Percentiles rank a stretch among this genome's conserved stretches.
phyloP scores from a whole-genome alignment of 1,284 basidiomycete genomes.

The Inonotus obliquus region DNA sequence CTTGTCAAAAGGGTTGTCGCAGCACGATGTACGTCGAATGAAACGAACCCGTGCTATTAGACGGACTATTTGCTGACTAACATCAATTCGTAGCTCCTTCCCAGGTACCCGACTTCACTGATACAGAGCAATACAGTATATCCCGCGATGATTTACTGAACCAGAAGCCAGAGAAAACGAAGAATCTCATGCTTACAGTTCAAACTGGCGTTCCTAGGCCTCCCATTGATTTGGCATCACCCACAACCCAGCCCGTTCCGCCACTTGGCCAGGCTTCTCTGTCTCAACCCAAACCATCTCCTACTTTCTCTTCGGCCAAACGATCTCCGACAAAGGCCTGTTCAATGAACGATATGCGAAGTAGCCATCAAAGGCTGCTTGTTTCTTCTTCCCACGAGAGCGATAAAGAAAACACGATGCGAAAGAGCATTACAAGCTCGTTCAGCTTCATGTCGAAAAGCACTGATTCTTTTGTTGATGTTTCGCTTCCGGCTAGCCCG shows the following conservation, averaged over 20 bases:
- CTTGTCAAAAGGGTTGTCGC: conserved; percentile 28
- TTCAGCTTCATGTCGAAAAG: conserved; percentile 7
- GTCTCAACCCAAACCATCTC: background rate
- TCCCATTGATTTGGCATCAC: conserved; percentile 6
- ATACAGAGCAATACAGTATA: background rate
- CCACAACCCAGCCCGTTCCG: conserved; percentile 18
- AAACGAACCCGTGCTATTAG: background rate
- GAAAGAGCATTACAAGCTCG: conserved; percentile 8
- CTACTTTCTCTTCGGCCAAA: conserved; percentile 8
- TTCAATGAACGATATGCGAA: conserved; percentile 52
- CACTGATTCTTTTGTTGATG: background rate
- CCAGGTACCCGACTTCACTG: background rate
- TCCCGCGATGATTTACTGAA: background rate
- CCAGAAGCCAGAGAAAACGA: conserved; percentile 21
- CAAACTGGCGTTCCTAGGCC: conserved; percentile 29
- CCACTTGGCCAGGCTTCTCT: conserved; percentile 15
- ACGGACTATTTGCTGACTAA: background rate
- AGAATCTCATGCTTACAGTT: conserved; percentile 32
- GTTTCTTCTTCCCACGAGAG: conserved; percentile 20
- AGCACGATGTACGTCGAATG: background rate
- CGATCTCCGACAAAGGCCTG: conserved; percentile 46
- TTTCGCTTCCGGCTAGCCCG: background rate
- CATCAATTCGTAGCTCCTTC: background rate
- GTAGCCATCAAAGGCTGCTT: conserved; percentile 41
- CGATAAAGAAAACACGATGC: conserved; percentile 24